phyloP scores from a whole-genome alignment of 176 grass and related monocot genomes.

The Aegilops umbellulata region DNA sequence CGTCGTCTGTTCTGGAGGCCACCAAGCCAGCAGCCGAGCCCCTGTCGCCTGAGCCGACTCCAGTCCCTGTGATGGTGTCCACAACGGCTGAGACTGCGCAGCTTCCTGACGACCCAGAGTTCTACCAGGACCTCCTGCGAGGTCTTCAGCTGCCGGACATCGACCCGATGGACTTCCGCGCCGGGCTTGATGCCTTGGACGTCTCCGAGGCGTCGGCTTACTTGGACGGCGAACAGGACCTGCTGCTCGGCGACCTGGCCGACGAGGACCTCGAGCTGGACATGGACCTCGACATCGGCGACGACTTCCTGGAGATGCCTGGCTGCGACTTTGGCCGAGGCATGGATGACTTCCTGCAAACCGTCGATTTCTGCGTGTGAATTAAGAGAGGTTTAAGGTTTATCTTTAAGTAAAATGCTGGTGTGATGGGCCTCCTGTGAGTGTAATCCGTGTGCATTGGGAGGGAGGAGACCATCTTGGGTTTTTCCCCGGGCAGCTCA shows the following conservation, averaged over 20 bases:
- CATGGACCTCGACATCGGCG: slow-evolving; percentile 40
- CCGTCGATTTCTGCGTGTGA: slow-evolving; percentile 51
- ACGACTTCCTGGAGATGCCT: slow-evolving; percentile 29
- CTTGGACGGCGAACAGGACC: slow-evolving; percentile 34
- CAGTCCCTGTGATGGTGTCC: not conserved
- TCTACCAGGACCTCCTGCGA: slow-evolving; percentile 39
- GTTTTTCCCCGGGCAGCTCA: slow-evolving; percentile 54
- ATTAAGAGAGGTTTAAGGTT: slow-evolving; percentile 11
- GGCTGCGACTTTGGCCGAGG: slow-evolving; percentile 38
- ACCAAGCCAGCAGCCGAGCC: not conserved
- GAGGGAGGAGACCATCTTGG: slow-evolving; percentile 31
- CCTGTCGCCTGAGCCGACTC: slow-evolving; percentile 1
- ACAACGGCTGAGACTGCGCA: not conserved
- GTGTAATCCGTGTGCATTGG: slow-evolving; percentile 12
- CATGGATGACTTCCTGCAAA: slow-evolving; percentile 42
- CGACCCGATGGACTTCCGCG: slow-evolving; percentile 51
- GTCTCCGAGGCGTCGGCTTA: slow-evolving; percentile 7
- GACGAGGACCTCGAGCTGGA: slow-evolving; percentile 41
- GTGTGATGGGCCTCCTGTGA: slow-evolving; percentile 24
- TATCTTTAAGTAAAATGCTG: not conserved
- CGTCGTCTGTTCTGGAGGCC: slow-evolving; percentile 43
- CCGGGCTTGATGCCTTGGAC: slow-evolving; percentile 28
- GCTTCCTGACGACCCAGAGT: slow-evolving; percentile 38
- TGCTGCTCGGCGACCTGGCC: slow-evolving; percentile 18
- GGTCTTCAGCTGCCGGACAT: slow-evolving; percentile 36